Evolutionary conservation across 2,329 filamentous ascomycete genomes (phyloP).

Genomic region (Ceratocystis lukuohia): DNA sequence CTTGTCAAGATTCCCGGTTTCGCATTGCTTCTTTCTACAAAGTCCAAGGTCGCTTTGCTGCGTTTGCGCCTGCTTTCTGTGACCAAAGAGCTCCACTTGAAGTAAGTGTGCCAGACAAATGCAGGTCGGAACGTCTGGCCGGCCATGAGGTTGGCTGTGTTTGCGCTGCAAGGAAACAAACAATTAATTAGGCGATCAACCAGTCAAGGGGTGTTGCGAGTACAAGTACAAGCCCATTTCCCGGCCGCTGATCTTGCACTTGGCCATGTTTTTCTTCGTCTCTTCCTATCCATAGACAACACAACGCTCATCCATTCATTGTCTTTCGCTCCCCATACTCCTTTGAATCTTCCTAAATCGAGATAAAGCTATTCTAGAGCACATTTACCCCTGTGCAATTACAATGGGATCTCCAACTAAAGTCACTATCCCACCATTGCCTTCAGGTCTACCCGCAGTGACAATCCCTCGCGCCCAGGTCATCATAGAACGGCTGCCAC

Average conservation of each 20-base stretch:
- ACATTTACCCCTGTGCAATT: not conserved
- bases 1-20: not conserved
- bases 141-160: not conserved
- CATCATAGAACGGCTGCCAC: slow-evolving; percentile 65
- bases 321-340: too few species aligned
- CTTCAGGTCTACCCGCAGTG: slow-evolving; percentile 24
- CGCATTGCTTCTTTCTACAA: not conserved
- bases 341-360: not conserved
- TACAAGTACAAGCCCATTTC: not conserved
- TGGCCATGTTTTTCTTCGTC: not conserved
- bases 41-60: not conserved
- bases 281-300: not conserved
- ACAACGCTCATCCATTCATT: too few species aligned
- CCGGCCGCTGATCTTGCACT: not conserved
- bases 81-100: not conserved
- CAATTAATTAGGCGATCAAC: not conserved
- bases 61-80: not conserved
- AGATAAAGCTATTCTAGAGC: not conserved
- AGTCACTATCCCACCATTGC: not conserved
- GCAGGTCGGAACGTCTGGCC: not conserved
- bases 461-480: slow-evolving; percentile 62
- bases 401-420: not conserved
- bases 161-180: not conserved
- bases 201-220: not conserved
- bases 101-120: not conserved